Conservation (phyloP, 192 early-diverging fungal species). For the Entomortierella chlamydospora region DNA sequence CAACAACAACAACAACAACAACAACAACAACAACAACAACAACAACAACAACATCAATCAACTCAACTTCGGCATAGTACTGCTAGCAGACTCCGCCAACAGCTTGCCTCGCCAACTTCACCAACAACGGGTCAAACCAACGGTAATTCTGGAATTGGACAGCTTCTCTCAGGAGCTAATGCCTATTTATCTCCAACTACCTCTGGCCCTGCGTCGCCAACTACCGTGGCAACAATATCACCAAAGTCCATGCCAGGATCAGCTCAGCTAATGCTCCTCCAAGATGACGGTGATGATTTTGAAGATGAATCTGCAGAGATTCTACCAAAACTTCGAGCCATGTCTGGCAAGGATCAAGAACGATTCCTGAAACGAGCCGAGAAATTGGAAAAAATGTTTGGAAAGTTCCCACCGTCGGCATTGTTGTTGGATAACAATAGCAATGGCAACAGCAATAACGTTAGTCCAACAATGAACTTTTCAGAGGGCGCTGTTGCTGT, state of each 20-base stretch:
- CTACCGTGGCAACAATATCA: background rate
- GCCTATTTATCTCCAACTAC: background rate
- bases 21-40: background rate
- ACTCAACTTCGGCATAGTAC: background rate
- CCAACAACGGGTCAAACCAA: background rate
- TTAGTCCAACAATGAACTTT: background rate
- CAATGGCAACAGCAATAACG: background rate
- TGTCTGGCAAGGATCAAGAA: slow-evolving; percentile 50
- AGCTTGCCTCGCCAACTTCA: slow-evolving; percentile 12
- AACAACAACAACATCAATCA: background rate
- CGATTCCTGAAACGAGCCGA: slow-evolving; percentile 44
- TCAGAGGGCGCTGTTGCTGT: background rate
- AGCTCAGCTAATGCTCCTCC: background rate
- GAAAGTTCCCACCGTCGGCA: slow-evolving; percentile 41
- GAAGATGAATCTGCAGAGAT: slow-evolving; percentile 12
- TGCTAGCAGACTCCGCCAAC: slow-evolving; percentile 17
- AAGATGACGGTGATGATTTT: background rate
- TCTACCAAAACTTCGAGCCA: slow-evolving; percentile 21
- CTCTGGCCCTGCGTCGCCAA: slow-evolving; percentile 1
- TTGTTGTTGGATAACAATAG: background rate
- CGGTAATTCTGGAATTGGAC: slow-evolving; percentile 16
- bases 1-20: background rate
- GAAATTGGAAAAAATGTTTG: slow-evolving; percentile 57
- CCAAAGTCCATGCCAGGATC: background rate
- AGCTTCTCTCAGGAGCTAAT: background rate